Evolutionary conservation across 768 basidiomycete genomes (phyloP).

Genomic region (Calvatia gigantea): DNA sequence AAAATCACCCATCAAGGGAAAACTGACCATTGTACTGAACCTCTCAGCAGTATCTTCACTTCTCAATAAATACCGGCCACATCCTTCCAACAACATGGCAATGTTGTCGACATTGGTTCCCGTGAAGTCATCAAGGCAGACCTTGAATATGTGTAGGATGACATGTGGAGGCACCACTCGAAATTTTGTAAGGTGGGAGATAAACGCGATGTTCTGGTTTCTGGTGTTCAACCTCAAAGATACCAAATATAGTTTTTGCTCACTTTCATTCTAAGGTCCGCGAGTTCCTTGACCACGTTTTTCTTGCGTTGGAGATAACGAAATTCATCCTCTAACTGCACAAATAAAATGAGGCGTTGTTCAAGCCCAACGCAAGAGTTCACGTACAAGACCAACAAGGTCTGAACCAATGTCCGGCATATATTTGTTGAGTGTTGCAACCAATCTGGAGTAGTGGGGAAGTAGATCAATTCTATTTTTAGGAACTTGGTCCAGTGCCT

Average conservation of each 20-base stretch:
- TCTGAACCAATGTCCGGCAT: slow-evolving; percentile 93
- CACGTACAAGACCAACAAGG: slow-evolving; percentile 72
- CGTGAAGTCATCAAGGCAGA: slow-evolving; percentile 92
- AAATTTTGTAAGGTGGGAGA: slow-evolving; percentile 96
- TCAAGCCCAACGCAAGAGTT: neutral
- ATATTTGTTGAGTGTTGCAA: slow-evolving; percentile 85
- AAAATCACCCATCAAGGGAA: neutral
- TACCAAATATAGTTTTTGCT: slow-evolving; percentile 6
- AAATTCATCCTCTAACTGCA: slow-evolving; percentile 93
- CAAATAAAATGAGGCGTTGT: slow-evolving; percentile 7
- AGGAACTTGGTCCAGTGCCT: slow-evolving; percentile 82
- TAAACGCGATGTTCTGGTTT: slow-evolving; percentile 77
- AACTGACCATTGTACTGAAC: slow-evolving; percentile 80
- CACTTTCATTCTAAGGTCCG: slow-evolving; percentile 84
- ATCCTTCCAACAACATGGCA: slow-evolving; percentile 87
- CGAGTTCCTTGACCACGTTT: slow-evolving; percentile 85
- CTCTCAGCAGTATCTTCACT: slow-evolving; percentile 85
- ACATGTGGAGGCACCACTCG: slow-evolving; percentile 85
- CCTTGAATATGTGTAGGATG: slow-evolving; percentile 95
- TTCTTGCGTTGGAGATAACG: slow-evolving; percentile 93
- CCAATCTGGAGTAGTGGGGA: slow-evolving; percentile 88
- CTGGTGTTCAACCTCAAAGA: neutral
- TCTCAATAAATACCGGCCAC: slow-evolving; percentile 87
- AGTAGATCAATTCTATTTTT: slow-evolving; percentile 88
- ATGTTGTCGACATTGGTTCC: slow-evolving; percentile 93